phyloP scores from a whole-genome alignment of 2,329 filamentous ascomycete species.

The Ophiostoma ips region DNA sequence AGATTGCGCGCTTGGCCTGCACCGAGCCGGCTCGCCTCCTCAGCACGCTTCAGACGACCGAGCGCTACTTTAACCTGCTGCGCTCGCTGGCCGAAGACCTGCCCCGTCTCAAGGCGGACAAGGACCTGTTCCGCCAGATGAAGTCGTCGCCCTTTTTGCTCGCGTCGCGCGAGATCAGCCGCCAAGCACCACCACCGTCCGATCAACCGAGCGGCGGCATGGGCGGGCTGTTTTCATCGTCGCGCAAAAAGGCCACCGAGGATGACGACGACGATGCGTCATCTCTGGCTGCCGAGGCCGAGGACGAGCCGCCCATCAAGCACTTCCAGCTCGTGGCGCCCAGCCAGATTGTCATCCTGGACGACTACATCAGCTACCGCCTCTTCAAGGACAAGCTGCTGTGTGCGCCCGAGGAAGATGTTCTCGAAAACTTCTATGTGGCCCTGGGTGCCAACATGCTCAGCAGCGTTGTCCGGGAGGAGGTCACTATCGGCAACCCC shows the following conservation, averaged over 20 bases:
- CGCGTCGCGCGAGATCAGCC: conserved; percentile 59
- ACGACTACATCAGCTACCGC: conserved; percentile 80
- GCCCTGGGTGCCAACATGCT: conserved; percentile 66
- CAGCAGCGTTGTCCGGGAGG: conserved; percentile 64
- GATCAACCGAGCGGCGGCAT: neutral
- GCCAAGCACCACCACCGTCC: conserved; percentile 16
- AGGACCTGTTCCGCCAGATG: conserved; percentile 62
- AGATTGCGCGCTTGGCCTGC: conserved; percentile 74
- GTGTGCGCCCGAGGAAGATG: conserved; percentile 80
- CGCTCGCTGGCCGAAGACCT: conserved; percentile 66
- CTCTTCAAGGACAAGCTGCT: conserved; percentile 76
- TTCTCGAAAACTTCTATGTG: conserved; percentile 70
- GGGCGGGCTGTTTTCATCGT: neutral
- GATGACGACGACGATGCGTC: conserved; percentile 23
- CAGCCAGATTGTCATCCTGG: conserved; percentile 59
- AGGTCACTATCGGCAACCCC: conserved; percentile 55
- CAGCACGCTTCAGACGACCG: conserved; percentile 61
- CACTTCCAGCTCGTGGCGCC: conserved; percentile 68
- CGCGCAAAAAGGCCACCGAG: conserved; percentile 18
- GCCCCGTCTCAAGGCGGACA: conserved; percentile 59
- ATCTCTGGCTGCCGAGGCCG: neutral
- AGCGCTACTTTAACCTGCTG: conserved; percentile 77
- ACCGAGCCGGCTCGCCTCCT: conserved; percentile 71
- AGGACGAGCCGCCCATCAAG: conserved; percentile 49
- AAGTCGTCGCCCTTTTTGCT: conserved; percentile 63